Evolutionary conservation across 352 stramenopile genomes (phyloP).

Genomic region (Thraustochytrium striatum): DNA sequence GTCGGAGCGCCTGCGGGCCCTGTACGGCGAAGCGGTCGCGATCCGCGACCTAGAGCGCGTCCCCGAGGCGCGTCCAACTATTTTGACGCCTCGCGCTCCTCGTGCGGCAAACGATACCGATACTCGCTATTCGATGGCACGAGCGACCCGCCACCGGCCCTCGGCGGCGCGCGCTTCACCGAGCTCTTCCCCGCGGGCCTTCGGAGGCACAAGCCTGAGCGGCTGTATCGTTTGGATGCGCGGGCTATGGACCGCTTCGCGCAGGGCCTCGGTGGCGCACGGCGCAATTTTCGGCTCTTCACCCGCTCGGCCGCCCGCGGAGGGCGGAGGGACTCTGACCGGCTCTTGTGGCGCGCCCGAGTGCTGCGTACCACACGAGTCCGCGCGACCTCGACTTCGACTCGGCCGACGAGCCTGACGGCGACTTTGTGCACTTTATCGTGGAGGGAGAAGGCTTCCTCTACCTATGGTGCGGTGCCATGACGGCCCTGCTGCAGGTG

Average conservation of each 20-base stretch:
- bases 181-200: background rate
- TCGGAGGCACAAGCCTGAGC: background rate
- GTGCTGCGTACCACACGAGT: background rate
- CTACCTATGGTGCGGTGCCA: too few species aligned
- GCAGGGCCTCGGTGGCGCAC: background rate
- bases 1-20: background rate
- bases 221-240: background rate
- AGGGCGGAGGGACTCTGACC: background rate
- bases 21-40: background rate
- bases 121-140: conserved; percentile 5
- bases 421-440: conserved; percentile 6
- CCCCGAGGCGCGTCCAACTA: background rate
- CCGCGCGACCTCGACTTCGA: background rate
- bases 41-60: background rate
- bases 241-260: background rate
- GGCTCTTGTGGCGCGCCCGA: background rate
- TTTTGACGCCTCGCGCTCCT: background rate
- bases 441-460: conserved; percentile 15
- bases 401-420: background rate
- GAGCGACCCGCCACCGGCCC: background rate
- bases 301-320: background rate
- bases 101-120: background rate
- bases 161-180: background rate
- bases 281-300: conserved; percentile 32
- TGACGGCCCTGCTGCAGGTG: background rate